Percentiles rank a stretch among this genome's conserved stretches.
These are phyloP conservation scores for Tilletia caries DNA, from an alignment of 1,284 basidiomycete genomes.

Conservation along the genomic window DNA sequence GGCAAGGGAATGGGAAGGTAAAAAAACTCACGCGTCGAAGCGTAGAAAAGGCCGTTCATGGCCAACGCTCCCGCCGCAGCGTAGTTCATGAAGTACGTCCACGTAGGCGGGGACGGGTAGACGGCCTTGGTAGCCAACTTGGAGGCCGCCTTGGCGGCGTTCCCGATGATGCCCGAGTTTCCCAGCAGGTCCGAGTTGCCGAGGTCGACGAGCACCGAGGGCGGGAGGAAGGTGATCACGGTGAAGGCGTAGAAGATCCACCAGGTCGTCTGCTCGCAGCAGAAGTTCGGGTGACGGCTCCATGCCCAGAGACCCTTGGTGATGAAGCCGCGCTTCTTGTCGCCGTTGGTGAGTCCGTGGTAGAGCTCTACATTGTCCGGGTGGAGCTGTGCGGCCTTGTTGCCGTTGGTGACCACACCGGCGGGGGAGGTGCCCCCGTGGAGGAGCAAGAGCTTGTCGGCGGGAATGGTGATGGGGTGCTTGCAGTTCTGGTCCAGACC, in stretches of 20 bases:
- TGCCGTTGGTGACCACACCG: constrained; percentile 14
- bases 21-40: constrained; percentile 28
- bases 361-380: constrained; percentile 20
- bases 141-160: constrained; percentile 54
- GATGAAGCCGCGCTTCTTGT: constrained; percentile 75
- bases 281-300: constrained; percentile 84
- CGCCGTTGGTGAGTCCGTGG: constrained; percentile 48
- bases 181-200: not conserved
- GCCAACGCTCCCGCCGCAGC: constrained; percentile 36
- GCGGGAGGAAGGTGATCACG: constrained; percentile 57
- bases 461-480: constrained; percentile 24
- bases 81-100: constrained; percentile 41
- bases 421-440: constrained; percentile 8
- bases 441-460: constrained; percentile 15
- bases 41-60: constrained; percentile 42
- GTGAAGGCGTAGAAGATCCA: constrained; percentile 62
- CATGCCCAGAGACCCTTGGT: constrained; percentile 80
- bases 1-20: constrained; percentile 63
- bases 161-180: not conserved
- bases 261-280: constrained; percentile 79
- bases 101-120: constrained; percentile 38
- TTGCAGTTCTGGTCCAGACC: constrained; percentile 23
- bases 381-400: not conserved
- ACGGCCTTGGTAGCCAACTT: constrained; percentile 23
- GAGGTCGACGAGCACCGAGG: constrained; percentile 53